Base-by-base conservation (phyloP, 2,329 filamentous ascomycete species). In the Trichophyton verrucosum region DNA sequence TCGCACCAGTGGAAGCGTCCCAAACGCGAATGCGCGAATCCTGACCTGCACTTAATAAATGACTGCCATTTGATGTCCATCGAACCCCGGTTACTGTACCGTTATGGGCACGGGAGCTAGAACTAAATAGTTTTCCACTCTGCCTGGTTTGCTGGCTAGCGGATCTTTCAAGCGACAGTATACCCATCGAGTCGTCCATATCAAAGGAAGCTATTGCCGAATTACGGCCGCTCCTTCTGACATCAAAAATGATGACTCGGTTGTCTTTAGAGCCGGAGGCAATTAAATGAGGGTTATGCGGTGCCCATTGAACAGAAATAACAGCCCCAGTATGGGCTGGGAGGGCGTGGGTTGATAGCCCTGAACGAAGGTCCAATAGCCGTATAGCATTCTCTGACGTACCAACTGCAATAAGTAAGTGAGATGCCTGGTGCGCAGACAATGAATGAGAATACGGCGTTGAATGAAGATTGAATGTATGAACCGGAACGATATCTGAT, bases 241-340 rank as follows among this genome's bases (percentile, higher is more conserved):
- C 82, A 71, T 97, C 92, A 86, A 92, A 97, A 40, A 96, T 78
- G 22, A 91, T 83, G 1, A 91, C 84, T 8, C 84, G 86, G 20
- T 91, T 91, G 70, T 97, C 91, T 0, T 86, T 83, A n/a, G 89
- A 88, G 0, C 89, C 90, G 58, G 88, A 92, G 8, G 87, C 89
- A 2, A 97, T 81, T 3, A 95, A 78, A 68, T 96, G 83, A 55
- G 91, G 88, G 56, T 86, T 80, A 3, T 83, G 82, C 0, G 91
- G 91, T 61, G 89, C 92, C 94, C 94, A 97, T 3, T 85, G 81
- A 0, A 88, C 79, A 0, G 86, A 82, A 3, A 90, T 75, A 0
- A 90, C 81, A 3, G 86, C 83, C 0, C 84, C 85, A 42, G 74
- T 81, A 64, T 88, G 85, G 0, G 87, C 85, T 1, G 86, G 80